Percentiles rank a stretch among this genome's conserved stretches.
Conservation (phyloP, 2,329 filamentous ascomycete genomes). For the Calonectria ilicicola region DNA sequence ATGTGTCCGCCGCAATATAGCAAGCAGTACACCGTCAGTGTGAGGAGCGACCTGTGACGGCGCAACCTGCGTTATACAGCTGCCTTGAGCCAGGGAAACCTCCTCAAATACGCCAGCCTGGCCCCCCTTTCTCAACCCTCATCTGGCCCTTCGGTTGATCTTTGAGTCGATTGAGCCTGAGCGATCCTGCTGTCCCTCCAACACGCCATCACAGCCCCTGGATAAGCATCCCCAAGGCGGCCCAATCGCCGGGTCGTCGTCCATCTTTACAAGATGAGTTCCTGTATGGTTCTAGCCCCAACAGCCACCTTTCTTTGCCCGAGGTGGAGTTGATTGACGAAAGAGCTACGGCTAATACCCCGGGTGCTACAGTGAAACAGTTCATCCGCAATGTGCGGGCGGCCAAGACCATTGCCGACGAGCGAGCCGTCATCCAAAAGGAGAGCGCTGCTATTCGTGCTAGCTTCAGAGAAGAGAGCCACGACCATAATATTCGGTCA, state of each 20-base stretch:
- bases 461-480: slow-evolving; percentile 97
- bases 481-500: slow-evolving; percentile 90
- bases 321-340: neutral
- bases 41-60: slow-evolving; percentile 35
- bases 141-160: slow-evolving; percentile 25
- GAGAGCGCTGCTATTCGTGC: slow-evolving; percentile 98
- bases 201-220: slow-evolving; percentile 35
- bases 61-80: slow-evolving; percentile 42
- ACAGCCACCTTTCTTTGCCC: slow-evolving; percentile 19
- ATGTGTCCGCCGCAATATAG: slow-evolving; percentile 42
- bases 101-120: slow-evolving; percentile 18
- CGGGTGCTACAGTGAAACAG: slow-evolving; percentile 82
- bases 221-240: slow-evolving; percentile 44
- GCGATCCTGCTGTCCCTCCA: slow-evolving; percentile 15
- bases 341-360: slow-evolving; percentile 26
- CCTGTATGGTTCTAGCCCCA: slow-evolving; percentile 44
- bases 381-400: slow-evolving; percentile 99
- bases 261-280: slow-evolving; percentile 53
- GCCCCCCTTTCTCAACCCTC: slow-evolving; percentile 3
- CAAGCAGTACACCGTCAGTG: slow-evolving; percentile 40
- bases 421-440: slow-evolving; percentile 98
- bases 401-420: slow-evolving; percentile 98
- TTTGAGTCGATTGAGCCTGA: slow-evolving; percentile 39
- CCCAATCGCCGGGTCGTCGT: slow-evolving; percentile 46
- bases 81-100: slow-evolving; percentile 39